These are phyloP conservation scores for Aspergillus puulaauensis DNA, from an alignment of 2,329 filamentous ascomycete genomes.

Conservation along the genomic window DNA sequence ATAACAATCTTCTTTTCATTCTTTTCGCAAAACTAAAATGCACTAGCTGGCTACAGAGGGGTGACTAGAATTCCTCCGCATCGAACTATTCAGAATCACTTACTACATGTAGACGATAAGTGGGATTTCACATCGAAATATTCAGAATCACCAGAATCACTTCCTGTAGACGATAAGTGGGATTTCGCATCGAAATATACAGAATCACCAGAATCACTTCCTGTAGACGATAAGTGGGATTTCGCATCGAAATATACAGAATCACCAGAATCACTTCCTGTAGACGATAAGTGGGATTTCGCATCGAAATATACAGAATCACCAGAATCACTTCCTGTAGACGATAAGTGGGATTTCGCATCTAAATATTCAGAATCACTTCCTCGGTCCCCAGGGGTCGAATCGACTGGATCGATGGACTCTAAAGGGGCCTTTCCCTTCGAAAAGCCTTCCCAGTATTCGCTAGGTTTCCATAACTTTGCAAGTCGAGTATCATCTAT, in stretches of 20 bases:
- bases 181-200: background rate
- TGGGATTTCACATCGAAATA: no score
- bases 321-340: no score
- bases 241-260: background rate
- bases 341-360: no score
- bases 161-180: no score
- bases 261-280: background rate
- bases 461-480: background rate
- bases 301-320: background rate
- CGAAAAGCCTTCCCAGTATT: background rate
- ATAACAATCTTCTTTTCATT: constrained; percentile 2
- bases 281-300: no score
- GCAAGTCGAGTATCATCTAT: background rate
- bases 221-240: no score
- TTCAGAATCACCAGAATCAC: background rate
- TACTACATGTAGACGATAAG: no score
- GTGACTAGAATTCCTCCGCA: background rate
- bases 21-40: background rate
- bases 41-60: no score
- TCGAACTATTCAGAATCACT: background rate
- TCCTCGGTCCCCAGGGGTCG: background rate
- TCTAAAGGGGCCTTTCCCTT: background rate
- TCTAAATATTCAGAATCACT: background rate
- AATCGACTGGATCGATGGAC: background rate
- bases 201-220: background rate